Evolutionary conservation across 352 stramenopile species (phyloP), one percentile per base, ranked within the genome.

Genomic region (Phytopythium ostracodes): DNA sequence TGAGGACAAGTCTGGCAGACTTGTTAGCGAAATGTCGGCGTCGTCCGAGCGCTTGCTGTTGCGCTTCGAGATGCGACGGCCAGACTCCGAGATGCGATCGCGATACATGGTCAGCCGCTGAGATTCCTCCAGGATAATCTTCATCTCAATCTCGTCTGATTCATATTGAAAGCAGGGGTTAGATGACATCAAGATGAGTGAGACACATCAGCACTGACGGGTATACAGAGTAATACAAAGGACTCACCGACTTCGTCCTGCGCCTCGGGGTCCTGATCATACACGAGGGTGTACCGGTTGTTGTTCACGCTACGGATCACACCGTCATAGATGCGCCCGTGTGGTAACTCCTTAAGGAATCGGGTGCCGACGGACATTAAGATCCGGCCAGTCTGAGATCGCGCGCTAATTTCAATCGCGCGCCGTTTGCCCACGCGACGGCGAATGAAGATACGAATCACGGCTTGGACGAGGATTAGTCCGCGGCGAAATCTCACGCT

Each of bases 111-210:
- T 10, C 12, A 90, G 66, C 2, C 73, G 79, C 18, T 78, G 64
- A 1, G 81, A 89, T 36, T 90, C 82, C 49, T 90, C 77, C 29
- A 90, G 60, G 29, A 91, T 77, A 36, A 89, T 91, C 54, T 81
- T 83, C 82, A 91, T 89, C 56, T 91, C 82, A 38, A 91, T 89
- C 49, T 88, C 81, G 43, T 84, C 81, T 84, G 51, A 1, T 38
- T 14, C 10, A 10, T n/a, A 17, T 35, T 17, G 22, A 20, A 20
- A 49, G 2, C 10, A 49, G 51, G 10, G 3, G 4, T n/a, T n/a
- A n/a, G n/a, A n/a, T n/a, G n/a, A n/a, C n/a, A 22, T 56, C 17
- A 0, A 35, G 29, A 22, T 25, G 20, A 31, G n/a, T n/a, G 8
- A 4, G 3, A 6, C 33, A 4, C n/a, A 40, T 42, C 52, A 31